Evolutionary conservation across 176 grass and related monocot genomes (phyloP).

Genomic region (Carex cristatella): DNA sequence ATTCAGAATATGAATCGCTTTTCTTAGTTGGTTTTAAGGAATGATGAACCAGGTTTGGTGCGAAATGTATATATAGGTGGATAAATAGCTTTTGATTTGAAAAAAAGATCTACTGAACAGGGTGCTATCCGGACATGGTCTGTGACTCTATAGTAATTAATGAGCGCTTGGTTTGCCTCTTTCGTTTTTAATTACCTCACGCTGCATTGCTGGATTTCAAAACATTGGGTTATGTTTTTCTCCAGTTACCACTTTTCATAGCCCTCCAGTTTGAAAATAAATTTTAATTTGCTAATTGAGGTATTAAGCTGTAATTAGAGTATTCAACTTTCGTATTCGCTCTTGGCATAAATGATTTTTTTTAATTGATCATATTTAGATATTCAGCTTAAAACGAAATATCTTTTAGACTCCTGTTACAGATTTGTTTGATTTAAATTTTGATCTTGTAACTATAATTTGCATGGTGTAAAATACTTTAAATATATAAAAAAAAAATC

Average conservation of each 20-base stretch:
- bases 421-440: too few relatives aligned
- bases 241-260: not conserved
- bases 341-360: too few relatives aligned
- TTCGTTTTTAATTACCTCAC: slow-evolving; percentile 7
- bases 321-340: not conserved
- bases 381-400: too few relatives aligned
- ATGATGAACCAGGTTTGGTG: not conserved
- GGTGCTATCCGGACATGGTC: not conserved
- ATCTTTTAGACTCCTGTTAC: too few relatives aligned
- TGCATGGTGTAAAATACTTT: too few relatives aligned
- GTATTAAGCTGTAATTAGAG: not conserved
- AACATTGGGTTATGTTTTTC: not conserved
- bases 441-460: too few relatives aligned
- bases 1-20: not conserved
- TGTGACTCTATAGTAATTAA: not conserved
- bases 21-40: not conserved
- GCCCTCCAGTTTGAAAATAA: not conserved
- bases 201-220: not conserved
- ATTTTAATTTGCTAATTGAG: not conserved
- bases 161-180: slow-evolving; percentile 20
- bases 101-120: not conserved
- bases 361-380: too few relatives aligned
- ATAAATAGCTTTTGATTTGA: not conserved
- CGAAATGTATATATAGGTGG: slow-evolving; percentile 7
- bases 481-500: too few relatives aligned